Base-by-base conservation (phyloP, 345 rosid genomes). In the Zanthoxylum bungeanum region DNA sequence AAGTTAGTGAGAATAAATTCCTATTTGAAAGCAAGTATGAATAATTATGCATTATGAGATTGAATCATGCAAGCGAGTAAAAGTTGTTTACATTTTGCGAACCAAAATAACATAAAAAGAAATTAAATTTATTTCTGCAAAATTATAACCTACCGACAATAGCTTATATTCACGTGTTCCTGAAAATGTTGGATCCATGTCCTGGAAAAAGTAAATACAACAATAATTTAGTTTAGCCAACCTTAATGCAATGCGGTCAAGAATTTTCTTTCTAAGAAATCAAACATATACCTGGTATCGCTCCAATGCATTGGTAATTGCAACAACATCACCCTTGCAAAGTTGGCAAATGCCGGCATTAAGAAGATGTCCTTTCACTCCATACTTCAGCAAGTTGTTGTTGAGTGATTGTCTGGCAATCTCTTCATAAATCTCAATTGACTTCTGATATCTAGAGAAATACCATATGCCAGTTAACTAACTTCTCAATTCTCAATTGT, bases 261-360 rank as follows among this genome's bases (percentile, higher is more conserved):
- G 31, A 63, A n/a, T n/a, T n/a, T n/a, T n/a, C n/a, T 44, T 51
- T 17, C 19, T 72, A 69, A 7, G 59, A 19, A 74, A 73, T 68
- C 75, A 74, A 70, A 73, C 34, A 24, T 50, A 71, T 59, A 95
- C 99, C 99, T 92, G 96, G 74, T 95, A 95, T 71, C 81, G 79
- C 81, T 95, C 99, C 60, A 95, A 84, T 1, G 99, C 99, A 80
- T 92, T 95, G 21, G 82, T 82, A 70, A 95, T 87, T 73, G 98
- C 86, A 86, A 92, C 90, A 70, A 85, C 83, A 76, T 95, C 99
- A 2, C 87, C 92, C 82, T 90, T 90, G 89, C 98, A 92, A 67
- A 95, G 92, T 73, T 92, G 97, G 81, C 98, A 92, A 78, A 95
- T 71, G 73, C 99, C 99, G 72, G 99, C 98, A 83, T 86, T 95